Percentiles rank a stretch among this genome's conserved stretches.
phyloP scores from a whole-genome alignment of 345 rosid species.

The Salix dunnii region DNA sequence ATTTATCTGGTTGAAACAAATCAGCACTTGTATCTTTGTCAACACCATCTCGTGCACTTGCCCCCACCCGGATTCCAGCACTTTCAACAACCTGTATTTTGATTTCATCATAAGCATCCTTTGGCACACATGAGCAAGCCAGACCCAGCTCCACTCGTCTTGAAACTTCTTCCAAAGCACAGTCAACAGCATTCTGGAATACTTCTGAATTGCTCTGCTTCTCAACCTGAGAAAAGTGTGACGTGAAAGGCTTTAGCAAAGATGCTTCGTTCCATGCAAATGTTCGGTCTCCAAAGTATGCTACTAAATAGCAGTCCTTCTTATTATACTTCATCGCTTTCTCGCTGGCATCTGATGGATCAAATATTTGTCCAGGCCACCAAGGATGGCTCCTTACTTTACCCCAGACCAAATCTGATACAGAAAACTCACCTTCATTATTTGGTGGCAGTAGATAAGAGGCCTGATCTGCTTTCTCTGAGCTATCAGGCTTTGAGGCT shows the following conservation, averaged over 20 bases:
- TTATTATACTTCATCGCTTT: conserved; percentile 55
- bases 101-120: conserved; percentile 36
- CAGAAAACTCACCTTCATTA: conserved; percentile 42
- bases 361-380: conserved; percentile 86
- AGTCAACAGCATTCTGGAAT: conserved; percentile 55
- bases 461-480: conserved; percentile 30
- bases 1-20: conserved; percentile 43
- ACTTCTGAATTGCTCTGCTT: conserved; percentile 56
- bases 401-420: conserved; percentile 73
- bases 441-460: conserved; percentile 40
- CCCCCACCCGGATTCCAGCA: conserved; percentile 48
- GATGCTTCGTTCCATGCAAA: conserved; percentile 75
- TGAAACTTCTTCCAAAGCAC: conserved; percentile 65
- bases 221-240: conserved; percentile 49
- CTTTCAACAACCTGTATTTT: conserved; percentile 52
- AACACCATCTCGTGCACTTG: conserved; percentile 32
- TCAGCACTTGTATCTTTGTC: conserved; percentile 25
- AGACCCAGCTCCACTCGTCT: conserved; percentile 52
- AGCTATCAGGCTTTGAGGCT: conserved; percentile 19
- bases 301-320: conserved; percentile 62
- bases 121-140: conserved; percentile 51
- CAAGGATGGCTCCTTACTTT: conserved; percentile 78
- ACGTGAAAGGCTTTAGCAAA: conserved; percentile 51
- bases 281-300: conserved; percentile 71
- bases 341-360: conserved; percentile 65